Evolutionary conservation across 352 stramenopile species (phyloP).

Genomic region (Phytophthora foliorum): DNA sequence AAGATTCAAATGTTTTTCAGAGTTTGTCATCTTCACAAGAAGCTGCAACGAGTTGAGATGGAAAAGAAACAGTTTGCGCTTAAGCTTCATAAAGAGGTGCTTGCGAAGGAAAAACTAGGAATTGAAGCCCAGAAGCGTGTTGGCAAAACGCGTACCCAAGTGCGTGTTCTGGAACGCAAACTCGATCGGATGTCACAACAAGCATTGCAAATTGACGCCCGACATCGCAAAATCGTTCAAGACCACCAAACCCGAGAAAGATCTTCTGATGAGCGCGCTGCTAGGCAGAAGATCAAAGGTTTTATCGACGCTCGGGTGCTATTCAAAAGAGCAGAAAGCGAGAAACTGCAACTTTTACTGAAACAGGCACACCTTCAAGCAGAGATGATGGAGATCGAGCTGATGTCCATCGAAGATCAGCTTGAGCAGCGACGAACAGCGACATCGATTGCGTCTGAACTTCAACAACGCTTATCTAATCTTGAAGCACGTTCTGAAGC

Average conservation of each 20-base stretch:
- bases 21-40: slow-evolving; percentile 37
- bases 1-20: slow-evolving; percentile 58
- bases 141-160: slow-evolving; percentile 37
- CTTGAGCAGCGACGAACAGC: slow-evolving; percentile 33
- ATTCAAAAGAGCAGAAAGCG: slow-evolving; percentile 15
- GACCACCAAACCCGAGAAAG: slow-evolving; percentile 23
- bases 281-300: slow-evolving; percentile 46
- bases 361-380: slow-evolving; percentile 27
- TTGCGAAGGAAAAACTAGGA: slow-evolving; percentile 30
- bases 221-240: slow-evolving; percentile 26
- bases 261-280: slow-evolving; percentile 24
- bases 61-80: slow-evolving; percentile 31
- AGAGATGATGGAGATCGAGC: slow-evolving; percentile 50
- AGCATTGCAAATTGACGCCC: slow-evolving; percentile 15
- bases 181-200: slow-evolving; percentile 27
- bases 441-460: slow-evolving; percentile 3
- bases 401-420: slow-evolving; percentile 51
- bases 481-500: slow-evolving; percentile 30
- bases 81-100: slow-evolving; percentile 25
- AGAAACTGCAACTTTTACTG: slow-evolving; percentile 19
- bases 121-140: slow-evolving; percentile 25
- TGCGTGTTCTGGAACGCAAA: slow-evolving; percentile 51
- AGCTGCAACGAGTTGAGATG: slow-evolving; percentile 24
- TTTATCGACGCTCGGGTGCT: slow-evolving; percentile 44
- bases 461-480: slow-evolving; percentile 34